These are phyloP conservation scores for Cyberlindnera nakhonratchasimensis DNA, from an alignment of 805 yeast species.

Conservation along the genomic window DNA sequence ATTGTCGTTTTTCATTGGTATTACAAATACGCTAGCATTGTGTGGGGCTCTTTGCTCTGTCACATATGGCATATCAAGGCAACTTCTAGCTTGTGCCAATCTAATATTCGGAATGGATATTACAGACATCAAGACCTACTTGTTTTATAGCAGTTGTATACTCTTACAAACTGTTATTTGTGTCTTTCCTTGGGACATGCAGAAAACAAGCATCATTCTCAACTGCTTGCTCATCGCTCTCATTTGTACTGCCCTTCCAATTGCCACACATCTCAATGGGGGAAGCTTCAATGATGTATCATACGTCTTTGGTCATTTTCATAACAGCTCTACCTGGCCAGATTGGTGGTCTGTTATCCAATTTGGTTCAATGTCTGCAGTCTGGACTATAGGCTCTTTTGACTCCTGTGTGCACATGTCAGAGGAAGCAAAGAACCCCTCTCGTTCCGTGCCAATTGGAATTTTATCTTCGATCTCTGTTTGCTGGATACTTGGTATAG, in stretches of 20 bases:
- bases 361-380: conserved; percentile 56
- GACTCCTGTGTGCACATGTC: conserved; percentile 72
- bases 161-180: conserved; percentile 41
- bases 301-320: conserved; percentile 51
- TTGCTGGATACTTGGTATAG: conserved; percentile 58
- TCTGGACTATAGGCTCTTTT: conserved; percentile 76
- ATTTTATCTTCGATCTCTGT: conserved; percentile 53
- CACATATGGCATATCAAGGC: conserved; percentile 59
- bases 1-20: conserved; percentile 57
- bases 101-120: conserved; percentile 39
- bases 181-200: conserved; percentile 14
- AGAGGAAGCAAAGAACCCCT: conserved; percentile 65
- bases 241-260: conserved; percentile 56
- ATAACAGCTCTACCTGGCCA: conserved; percentile 52
- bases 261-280: conserved; percentile 39
- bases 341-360: conserved; percentile 54
- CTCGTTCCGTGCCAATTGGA: conserved; percentile 62
- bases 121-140: conserved; percentile 49
- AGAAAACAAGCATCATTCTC: conserved; percentile 46
- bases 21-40: conserved; percentile 62
- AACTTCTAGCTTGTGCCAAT: conserved; percentile 51
- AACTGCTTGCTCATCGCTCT: conserved; percentile 49
- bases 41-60: conserved; percentile 62
- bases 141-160: conserved; percentile 56
- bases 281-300: conserved; percentile 43